Evolutionary conservation across 2,329 filamentous ascomycete genomes (phyloP), one percentile per base, ranked within the genome.

Genomic region (Xylariales sp.): DNA sequence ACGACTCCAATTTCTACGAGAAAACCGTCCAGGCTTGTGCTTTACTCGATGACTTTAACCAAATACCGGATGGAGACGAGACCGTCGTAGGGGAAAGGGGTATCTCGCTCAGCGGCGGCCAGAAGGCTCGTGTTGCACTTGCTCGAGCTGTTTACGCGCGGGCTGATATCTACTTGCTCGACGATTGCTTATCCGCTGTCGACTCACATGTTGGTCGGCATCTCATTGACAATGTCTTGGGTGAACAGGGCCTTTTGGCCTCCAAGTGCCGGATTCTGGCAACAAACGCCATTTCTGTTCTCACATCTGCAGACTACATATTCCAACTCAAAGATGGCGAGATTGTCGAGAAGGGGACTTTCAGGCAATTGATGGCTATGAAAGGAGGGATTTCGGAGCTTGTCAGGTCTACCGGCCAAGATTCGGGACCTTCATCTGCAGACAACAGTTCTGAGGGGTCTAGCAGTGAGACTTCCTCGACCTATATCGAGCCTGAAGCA

Each of bases 151-250:
- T 98, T 1, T 98, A 98, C 59, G 90, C 94, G 38, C 80, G 93
- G 52, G 89, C 93, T n/a, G 94, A 98, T 60, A 81, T 98, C 37
- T 97, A 97, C 58, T 74, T 98, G 10, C 74, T 98, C 9, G 93
- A 98, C 52, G 93, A 98, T 60, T 86, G 90, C 46, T 74, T 98
- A 9, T 97, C 91, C 12, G 93, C 94, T 1, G 93, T 98, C n/a
- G 93, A 98, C 65, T 91, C 95, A 50, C 93, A 98, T 58, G 93
- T 98, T 45, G 93, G 93, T 37, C 79, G 88, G 49, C 93, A 98
- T 65, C 77, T 98, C 43, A 96, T 96, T 55, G 86, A 97, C 59
- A 88, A 93, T 48, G 93, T 98, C 1, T 78, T 98, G 25, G 93
- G 93, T 10, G 74, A 85, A 4, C 84, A 83, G 47, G 93, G 93